Percentiles rank a stretch among this genome's conserved stretches.
Evolutionary conservation across 306 rosid species (phyloP).

Genomic region (Glycine latifolia): DNA sequence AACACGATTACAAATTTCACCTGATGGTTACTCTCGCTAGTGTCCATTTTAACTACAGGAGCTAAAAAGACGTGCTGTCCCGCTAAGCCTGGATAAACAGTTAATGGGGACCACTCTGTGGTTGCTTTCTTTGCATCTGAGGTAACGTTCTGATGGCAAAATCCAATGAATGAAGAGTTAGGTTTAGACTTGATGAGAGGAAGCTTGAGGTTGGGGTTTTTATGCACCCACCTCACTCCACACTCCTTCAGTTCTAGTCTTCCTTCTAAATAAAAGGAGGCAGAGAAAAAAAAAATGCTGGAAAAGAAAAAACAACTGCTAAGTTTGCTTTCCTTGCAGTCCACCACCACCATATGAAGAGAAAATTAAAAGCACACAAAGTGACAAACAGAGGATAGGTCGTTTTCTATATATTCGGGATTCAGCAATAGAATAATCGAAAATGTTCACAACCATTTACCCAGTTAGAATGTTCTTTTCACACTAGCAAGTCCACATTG

Average conservation of each 20-base stretch:
- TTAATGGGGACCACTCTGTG: constrained; percentile 50
- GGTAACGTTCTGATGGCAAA: constrained; percentile 50
- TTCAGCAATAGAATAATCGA: constrained; percentile 38
- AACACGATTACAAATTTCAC: constrained; percentile 30
- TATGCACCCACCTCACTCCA: constrained; percentile 38
- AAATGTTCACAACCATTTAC: constrained; percentile 5
- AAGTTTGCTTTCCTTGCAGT: constrained; percentile 56
- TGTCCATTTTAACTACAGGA: constrained; percentile 26
- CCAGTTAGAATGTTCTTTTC: constrained; percentile 38
- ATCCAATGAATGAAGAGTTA: constrained; percentile 58
- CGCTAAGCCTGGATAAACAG: constrained; percentile 32
- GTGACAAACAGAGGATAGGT: constrained; percentile 47
- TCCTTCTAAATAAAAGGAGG: constrained; percentile 48
- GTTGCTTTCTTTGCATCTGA: constrained; percentile 57
- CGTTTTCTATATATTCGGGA: constrained; percentile 45
- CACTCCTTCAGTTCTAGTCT: constrained; percentile 1
- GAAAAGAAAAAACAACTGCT: neutral
- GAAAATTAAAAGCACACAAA: neutral
- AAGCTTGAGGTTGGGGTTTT: constrained; percentile 35
- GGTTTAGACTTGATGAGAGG: constrained; percentile 14
- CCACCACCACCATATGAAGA: constrained; percentile 43
- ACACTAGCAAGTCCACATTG: neutral
- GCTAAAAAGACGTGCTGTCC: neutral
- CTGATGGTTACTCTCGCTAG: constrained; percentile 29
- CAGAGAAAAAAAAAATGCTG: constrained; percentile 18